These are phyloP conservation scores for Euphorbia schlechtendalii DNA, from an alignment of 441 rosid genomes.

Conservation along the genomic window DNA sequence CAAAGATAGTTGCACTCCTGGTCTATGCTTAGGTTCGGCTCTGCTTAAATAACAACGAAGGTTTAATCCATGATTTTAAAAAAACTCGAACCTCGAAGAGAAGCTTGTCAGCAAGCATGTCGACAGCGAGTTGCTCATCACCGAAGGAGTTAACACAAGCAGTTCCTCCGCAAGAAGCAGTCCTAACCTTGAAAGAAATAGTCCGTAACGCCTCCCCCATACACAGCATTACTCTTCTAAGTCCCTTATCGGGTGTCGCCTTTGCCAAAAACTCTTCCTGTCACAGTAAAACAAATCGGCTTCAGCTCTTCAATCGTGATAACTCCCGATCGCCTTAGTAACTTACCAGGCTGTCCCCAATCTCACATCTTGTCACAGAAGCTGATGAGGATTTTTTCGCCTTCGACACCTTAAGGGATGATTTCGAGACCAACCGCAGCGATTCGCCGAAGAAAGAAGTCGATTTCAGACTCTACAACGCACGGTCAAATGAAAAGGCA, in stretches of 20 bases:
- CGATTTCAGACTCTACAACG: slow-evolving; percentile 54
- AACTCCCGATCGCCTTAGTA: not conserved
- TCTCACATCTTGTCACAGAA: slow-evolving; percentile 61
- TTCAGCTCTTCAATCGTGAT: not conserved
- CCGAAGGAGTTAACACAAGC: slow-evolving; percentile 90
- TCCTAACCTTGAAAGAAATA: slow-evolving; percentile 80
- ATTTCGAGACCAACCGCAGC: slow-evolving; percentile 44
- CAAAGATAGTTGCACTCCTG: not conserved
- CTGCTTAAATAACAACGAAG: no score
- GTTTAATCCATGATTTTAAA: no score
- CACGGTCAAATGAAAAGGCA: not conserved
- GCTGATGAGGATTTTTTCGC: slow-evolving; percentile 33
- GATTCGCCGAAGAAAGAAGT: slow-evolving; percentile 80
- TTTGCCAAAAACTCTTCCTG: slow-evolving; percentile 84
- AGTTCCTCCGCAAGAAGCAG: slow-evolving; percentile 97
- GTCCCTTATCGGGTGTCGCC: slow-evolving; percentile 76
- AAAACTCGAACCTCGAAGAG: slow-evolving; percentile 70
- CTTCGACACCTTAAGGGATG: slow-evolving; percentile 46
- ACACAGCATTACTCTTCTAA: slow-evolving; percentile 64
- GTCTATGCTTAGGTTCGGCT: no score
- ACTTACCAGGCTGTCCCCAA: slow-evolving; percentile 87
- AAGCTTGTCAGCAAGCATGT: slow-evolving; percentile 84
- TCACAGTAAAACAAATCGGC: not conserved
- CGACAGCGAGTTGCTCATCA: slow-evolving; percentile 96
- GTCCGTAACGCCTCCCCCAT: slow-evolving; percentile 97